Conservation (phyloP, 148 eudicot species). For the Polygonum maritimum region DNA sequence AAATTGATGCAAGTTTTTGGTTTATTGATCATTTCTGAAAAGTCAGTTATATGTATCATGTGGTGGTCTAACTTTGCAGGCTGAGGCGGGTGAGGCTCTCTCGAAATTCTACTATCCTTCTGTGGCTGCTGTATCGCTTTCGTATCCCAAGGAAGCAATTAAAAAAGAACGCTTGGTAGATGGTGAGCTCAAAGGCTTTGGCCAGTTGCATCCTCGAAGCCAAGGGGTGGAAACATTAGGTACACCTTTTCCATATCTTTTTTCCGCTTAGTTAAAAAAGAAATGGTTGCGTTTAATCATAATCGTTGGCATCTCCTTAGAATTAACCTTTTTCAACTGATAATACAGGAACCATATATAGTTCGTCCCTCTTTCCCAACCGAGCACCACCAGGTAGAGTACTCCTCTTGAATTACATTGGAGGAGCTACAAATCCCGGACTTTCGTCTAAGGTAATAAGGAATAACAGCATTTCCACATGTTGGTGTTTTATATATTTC, state of each 20-base stretch:
- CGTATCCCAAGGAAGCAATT: constrained; percentile 67
- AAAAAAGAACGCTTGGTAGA: constrained; percentile 57
- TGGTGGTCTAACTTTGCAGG: constrained; percentile 26
- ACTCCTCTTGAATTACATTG: constrained; percentile 72
- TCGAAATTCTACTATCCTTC: constrained; percentile 73
- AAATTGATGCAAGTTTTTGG: not conserved
- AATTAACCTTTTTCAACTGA: not conserved
- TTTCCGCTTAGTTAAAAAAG: not conserved
- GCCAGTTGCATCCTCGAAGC: constrained; percentile 84
- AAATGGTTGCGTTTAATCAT: not conserved
- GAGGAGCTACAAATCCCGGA: constrained; percentile 75
- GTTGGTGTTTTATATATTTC: not conserved
- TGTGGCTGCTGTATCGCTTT: constrained; percentile 82
- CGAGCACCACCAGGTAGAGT: constrained; percentile 80
- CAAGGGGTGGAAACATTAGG: constrained; percentile 89
- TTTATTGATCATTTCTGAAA: not conserved
- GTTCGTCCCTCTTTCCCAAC: constrained; percentile 80
- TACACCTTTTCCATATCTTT: constrained; percentile 13
- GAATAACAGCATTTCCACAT: not conserved
- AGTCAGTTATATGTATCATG: not conserved
- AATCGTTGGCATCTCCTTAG: not conserved
- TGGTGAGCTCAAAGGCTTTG: constrained; percentile 80
- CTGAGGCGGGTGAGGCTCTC: constrained; percentile 62
- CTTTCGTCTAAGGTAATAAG: constrained; percentile 49
- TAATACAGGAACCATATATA: constrained; percentile 68